These are phyloP conservation scores for Thymus quinquecostatus DNA, from an alignment of 257 asterid genomes.

Conservation along the genomic window DNA sequence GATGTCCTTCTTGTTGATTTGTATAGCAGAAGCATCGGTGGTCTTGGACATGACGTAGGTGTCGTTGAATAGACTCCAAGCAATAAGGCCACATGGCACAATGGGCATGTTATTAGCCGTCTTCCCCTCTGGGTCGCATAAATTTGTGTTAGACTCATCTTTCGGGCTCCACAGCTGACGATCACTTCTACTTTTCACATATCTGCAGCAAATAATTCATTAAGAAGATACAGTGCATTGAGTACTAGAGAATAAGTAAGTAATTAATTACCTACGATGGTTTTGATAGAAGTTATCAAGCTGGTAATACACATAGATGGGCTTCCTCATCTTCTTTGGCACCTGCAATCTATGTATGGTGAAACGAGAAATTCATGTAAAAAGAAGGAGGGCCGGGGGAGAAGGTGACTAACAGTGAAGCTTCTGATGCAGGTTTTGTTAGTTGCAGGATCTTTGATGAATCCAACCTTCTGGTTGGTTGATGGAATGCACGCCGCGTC, in stretches of 20 bases:
- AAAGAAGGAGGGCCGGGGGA: too few species aligned
- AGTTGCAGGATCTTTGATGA: constrained; percentile 44
- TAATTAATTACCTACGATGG: constrained; percentile 56
- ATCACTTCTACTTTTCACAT: constrained; percentile 86
- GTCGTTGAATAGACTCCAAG: constrained; percentile 93
- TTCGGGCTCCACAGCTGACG: constrained; percentile 56
- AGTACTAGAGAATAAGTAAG: too few species aligned
- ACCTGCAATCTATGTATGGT: constrained; percentile 36
- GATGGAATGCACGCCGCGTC: constrained; percentile 65
- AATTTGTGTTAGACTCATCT: constrained; percentile 30
- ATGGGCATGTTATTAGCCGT: constrained; percentile 41
- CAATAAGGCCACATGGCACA: constrained; percentile 90
- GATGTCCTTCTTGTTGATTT: constrained; percentile 63
- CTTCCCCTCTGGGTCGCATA: constrained; percentile 71
- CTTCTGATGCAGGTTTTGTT: constrained; percentile 59
- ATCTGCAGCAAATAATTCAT: constrained; percentile 44
- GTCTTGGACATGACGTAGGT: constrained; percentile 53
- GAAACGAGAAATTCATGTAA: neutral
- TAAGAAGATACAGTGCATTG: too few species aligned
- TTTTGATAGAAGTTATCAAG: constrained; percentile 71
- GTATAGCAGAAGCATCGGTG: constrained; percentile 30
- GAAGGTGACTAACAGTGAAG: constrained; percentile 38
- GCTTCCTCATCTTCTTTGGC: constrained; percentile 65
- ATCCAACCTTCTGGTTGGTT: constrained; percentile 41
- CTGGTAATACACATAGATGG: constrained; percentile 62